phyloP scores from a whole-genome alignment of 768 basidiomycete species.

The Tulasnella sp. region DNA sequence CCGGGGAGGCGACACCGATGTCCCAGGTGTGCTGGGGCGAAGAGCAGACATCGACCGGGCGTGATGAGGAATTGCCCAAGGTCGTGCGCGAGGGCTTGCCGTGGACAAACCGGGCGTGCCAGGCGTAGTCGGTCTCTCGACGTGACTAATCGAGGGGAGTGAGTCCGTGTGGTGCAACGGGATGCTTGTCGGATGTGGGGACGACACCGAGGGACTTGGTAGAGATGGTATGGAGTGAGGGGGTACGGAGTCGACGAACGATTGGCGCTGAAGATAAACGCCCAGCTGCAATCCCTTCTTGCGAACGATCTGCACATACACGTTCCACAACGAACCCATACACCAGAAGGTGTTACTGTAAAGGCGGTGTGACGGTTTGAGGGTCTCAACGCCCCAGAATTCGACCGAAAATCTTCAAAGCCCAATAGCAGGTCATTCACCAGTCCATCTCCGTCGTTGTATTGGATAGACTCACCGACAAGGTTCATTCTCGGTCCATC shows the following conservation, averaged over 20 bases:
- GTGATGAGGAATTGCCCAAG: conserved; percentile 20
- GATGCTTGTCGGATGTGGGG: background rate
- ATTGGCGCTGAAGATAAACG: conserved; percentile 83
- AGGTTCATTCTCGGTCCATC: conserved; percentile 41
- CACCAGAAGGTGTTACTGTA: conserved; percentile 86
- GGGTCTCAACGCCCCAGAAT: conserved; percentile 75
- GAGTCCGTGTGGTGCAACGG: background rate
- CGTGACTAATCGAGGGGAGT: background rate
- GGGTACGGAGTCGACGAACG: conserved; percentile 54
- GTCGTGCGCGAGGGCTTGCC: conserved; percentile 1
- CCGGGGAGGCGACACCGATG: background rate
- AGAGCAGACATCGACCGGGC: conserved; percentile 13
- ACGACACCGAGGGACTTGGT: background rate
- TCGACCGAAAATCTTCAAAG: conserved; percentile 54
- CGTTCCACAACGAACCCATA: conserved; percentile 79
- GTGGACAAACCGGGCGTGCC: background rate
- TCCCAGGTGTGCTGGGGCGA: conserved; percentile 5
- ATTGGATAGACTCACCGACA: conserved; percentile 42
- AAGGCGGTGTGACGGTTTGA: conserved; percentile 77
- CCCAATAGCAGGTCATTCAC: background rate
- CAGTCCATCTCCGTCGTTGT: background rate
- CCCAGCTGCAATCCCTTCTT: conserved; percentile 78
- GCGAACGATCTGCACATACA: conserved; percentile 80
- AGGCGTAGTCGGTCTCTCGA: conserved; percentile 12
- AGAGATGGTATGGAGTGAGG: conserved; percentile 64